Percentiles rank a stretch among this genome's conserved stretches.
Evolutionary conservation across 257 asterid genomes (phyloP).

Genomic region (Solanum dulcamara): DNA sequence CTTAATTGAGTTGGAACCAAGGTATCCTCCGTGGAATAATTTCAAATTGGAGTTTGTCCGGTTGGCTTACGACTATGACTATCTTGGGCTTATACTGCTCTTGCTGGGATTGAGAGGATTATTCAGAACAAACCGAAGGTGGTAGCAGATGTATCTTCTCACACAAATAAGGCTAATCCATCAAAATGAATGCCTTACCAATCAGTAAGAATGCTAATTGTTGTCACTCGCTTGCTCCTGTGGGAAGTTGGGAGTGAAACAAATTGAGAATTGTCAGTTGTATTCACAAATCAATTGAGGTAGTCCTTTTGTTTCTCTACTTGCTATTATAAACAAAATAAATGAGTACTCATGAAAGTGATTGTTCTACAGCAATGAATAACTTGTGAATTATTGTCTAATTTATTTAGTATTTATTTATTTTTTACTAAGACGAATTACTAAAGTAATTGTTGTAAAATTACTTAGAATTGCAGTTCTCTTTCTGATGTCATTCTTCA

Average conservation of each 20-base stretch:
- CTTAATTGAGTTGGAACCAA: slow-evolving; percentile 54
- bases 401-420: background rate
- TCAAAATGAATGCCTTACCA: background rate
- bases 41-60: slow-evolving; percentile 75
- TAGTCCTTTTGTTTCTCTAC: background rate
- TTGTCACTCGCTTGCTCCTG: background rate
- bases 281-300: background rate
- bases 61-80: slow-evolving; percentile 44
- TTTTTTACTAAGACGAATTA: background rate
- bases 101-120: slow-evolving; percentile 35
- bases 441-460: background rate
- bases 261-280: background rate
- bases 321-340: background rate
- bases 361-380: background rate
- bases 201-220: background rate
- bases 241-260: background rate
- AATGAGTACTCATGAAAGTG: background rate
- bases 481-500: background rate
- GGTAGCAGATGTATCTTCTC: background rate
- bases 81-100: slow-evolving; percentile 38
- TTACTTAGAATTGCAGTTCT: background rate
- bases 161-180: background rate
- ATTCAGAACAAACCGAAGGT: background rate
- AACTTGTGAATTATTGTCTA: background rate
- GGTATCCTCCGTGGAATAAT: slow-evolving; percentile 89